A percentile compares a stretch with the other conserved stretches of the same genome.
phyloP scores from a whole-genome alignment of 371 early-diverging fungal species.

The Choanephora cucurbitarum region DNA sequence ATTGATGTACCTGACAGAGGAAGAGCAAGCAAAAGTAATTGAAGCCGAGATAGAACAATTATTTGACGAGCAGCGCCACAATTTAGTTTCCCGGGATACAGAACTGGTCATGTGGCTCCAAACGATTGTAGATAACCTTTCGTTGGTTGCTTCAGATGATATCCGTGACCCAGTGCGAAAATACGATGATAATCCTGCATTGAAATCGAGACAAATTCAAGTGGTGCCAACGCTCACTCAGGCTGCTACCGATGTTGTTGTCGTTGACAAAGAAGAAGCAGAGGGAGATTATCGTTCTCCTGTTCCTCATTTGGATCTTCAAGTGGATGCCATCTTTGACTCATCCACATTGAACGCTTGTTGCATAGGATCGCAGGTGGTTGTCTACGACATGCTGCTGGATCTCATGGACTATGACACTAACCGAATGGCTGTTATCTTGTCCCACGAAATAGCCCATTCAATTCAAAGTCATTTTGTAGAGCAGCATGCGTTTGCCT shows the following conservation, averaged over 20 bases:
- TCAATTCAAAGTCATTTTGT: slow-evolving; percentile 63
- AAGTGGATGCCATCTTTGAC: slow-evolving; percentile 42
- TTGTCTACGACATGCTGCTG: slow-evolving; percentile 53
- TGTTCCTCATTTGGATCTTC: slow-evolving; percentile 23
- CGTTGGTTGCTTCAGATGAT: slow-evolving; percentile 42
- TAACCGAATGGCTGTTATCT: slow-evolving; percentile 55
- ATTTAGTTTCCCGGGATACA: slow-evolving; percentile 38
- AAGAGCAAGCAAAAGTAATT: slow-evolving; percentile 50
- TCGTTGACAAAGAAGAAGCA: neutral
- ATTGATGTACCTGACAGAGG: slow-evolving; percentile 55
- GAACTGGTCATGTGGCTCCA: slow-evolving; percentile 42
- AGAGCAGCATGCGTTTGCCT: slow-evolving; percentile 59
- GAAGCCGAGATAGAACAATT: slow-evolving; percentile 32
- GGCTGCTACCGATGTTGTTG: neutral
- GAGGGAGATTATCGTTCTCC: slow-evolving; percentile 8
- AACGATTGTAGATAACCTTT: slow-evolving; percentile 42
- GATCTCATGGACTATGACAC: slow-evolving; percentile 54
- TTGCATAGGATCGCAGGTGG: slow-evolving; percentile 40
- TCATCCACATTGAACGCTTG: slow-evolving; percentile 46
- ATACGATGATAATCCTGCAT: slow-evolving; percentile 10
- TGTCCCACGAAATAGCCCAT: slow-evolving; percentile 68
- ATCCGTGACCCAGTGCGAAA: slow-evolving; percentile 44
- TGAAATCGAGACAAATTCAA: slow-evolving; percentile 5
- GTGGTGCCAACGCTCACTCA: neutral
- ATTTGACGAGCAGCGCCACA: slow-evolving; percentile 30